Base-by-base conservation (phyloP, 768 basidiomycete genomes). In the Sporobolomyces roseus region DNA sequence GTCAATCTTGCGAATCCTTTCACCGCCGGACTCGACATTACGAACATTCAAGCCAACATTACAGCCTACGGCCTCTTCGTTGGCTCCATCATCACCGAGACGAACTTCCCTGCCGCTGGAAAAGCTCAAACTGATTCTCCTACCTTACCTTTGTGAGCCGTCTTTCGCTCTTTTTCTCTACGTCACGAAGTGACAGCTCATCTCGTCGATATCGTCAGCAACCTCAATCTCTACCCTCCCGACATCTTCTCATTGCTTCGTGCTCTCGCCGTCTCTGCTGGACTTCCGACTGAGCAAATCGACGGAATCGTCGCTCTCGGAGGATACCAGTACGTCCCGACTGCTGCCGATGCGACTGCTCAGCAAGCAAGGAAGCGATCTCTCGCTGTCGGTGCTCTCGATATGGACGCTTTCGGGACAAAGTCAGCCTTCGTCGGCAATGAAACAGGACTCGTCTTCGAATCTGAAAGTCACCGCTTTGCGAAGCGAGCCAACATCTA, bases 241-340 rank as follows among this genome's bases (percentile, higher is more conserved):
- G 79, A 83, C n/a, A 79, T 90, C 43, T 89, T 90, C 77, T 86
- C 87, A 0, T 79, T 89, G 29, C 86, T 87, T 36, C 83, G 87
- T n/a, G 80, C 81, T 7, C 81, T 89, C 16, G 87, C 87, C 5
- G 81, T 86, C 17, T 81, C 86, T 63, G 87, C 87, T 14, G 85
- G 86, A 1, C 75, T 87, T 60, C 80, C 84, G 66, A 83, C 84
- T 1, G 79, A 81, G 8, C 86, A 86, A 32, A 78, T 89, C 71
- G 88, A 90, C 68, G 83, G 81, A 13, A 85, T 90, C 63, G 85
- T 89, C 13, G 65, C 79, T 29, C 77, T 88, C 8, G 87, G 87
- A n/a, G 87, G 84, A n/a, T 84, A 85, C 65, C 78, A 83, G 27
- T 88, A 63, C 38, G 54, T 68, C 13, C 33, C 61, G n/a, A 61